Evolutionary conservation across 164 flowering plant species (phyloP), one percentile per base, ranked within the genome.

Genomic region (Nymphaea thermarum): DNA sequence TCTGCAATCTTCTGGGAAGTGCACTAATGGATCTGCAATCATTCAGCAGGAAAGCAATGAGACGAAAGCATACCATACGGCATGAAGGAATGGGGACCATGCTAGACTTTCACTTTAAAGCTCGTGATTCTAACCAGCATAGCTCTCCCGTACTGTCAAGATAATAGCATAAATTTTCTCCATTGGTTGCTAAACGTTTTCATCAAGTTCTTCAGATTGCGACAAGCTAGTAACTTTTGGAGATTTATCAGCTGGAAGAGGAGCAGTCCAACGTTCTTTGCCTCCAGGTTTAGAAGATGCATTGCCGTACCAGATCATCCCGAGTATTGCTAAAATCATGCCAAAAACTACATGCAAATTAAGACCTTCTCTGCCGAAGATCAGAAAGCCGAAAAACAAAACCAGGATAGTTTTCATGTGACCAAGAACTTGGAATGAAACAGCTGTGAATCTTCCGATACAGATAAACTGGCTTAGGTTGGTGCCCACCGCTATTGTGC

Each of bases 291-390:
- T 88, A 36, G 93, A 83, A 5, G 93, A 86, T 65, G 93, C 90
- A 64, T 85, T 88, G 6, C 93, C 91, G 42, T 92, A 92, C 96
- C 98, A 92, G 36, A 92, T 66, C 96, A 92, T 92, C 65, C 96
- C 98, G 18, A 76, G 18, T 5, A 90, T 79, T 2, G 95, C 98
- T 60, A 90, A 78, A 43, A 87, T 4, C 96, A 93, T 90, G 36
- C 98, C 98, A 3, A 90, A 2, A 43, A 93, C 82, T 36, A 93
- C 95, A 3, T 88, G 98, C 61, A 82, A 45, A 65, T 85, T 93
- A 44, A 90, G 91, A 65, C 96, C 98, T 68, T 93, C 98, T 77
- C 81, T 92, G 43, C 96, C 95, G 53, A 92, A 92, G 81, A 88
- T 84, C 44, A 83, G 7, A 82, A 92, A 88, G 42, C 98, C 98